A percentile compares a stretch with the other conserved stretches of the same genome.
phyloP scores from a whole-genome alignment of 202 grass and related monocot species.

The Eragrostis tef region DNA sequence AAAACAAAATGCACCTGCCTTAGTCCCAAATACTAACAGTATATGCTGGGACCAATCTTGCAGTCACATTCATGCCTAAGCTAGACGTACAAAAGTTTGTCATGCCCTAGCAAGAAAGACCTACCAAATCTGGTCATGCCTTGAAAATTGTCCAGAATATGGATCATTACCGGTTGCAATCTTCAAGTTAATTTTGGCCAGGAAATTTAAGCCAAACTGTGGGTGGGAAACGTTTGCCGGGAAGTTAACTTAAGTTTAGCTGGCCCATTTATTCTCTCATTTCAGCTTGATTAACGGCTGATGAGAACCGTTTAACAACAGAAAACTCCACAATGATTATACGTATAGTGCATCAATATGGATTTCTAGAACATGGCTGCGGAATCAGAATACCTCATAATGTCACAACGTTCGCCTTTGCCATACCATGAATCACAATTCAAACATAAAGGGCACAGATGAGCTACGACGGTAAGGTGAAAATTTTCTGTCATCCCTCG shows the following conservation, averaged over 20 bases:
- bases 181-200: neutral
- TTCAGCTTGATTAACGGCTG: neutral
- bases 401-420: neutral
- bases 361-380: neutral
- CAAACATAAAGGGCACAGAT: neutral
- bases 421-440: neutral
- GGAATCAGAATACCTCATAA: neutral
- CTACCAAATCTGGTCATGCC: neutral
- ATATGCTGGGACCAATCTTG: too few species aligned
- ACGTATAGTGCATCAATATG: neutral
- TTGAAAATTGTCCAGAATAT: neutral
- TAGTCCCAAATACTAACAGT: neutral
- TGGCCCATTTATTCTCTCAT: neutral
- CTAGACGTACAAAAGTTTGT: neutral
- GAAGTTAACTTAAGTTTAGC: neutral
- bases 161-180: neutral
- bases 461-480: neutral
- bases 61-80: too few species aligned
- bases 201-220: neutral
- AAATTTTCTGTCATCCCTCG: slow-evolving; percentile 1
- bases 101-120: neutral
- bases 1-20: neutral
- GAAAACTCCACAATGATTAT: neutral
- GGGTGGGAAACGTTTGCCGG: neutral
- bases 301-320: neutral